Evolutionary conservation across 148 eudicot genomes (phyloP), one percentile per base, ranked within the genome.

Genomic region (Salicornia ramosissima): DNA sequence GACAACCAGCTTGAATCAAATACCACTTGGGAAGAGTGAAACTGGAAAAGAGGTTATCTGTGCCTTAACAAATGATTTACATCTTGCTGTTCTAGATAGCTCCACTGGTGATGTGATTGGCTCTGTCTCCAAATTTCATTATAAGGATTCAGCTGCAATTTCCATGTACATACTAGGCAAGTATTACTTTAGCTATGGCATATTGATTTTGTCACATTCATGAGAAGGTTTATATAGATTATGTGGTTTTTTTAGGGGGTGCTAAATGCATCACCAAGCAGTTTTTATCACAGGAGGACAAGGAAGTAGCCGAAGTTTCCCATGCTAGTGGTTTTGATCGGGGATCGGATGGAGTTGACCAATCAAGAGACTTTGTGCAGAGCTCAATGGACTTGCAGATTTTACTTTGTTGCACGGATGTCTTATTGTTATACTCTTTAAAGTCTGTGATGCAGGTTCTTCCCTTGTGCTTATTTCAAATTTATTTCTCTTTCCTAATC

Each of bases 151-250:
- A 71, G 43, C 80, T 74, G 97, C 90, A 66, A 72, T 86, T 52
- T 86, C 96, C 47, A 65, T 95, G 73, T 78, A 82, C 80, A 78
- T 95, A 54, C 65, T 95, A 85, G 99, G 99, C 79, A 87, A 80
- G 96, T 80, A 66, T 51, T 72, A 69, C 33, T 55, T 40, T 6
- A 29, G 28, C 30, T 58, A 14, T 39, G 29, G 29, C 15, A 62
- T 61, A 47, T 71, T 42, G 29, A 13, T n/a, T 64, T 76, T 60
- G 36, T 21, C 9, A 30, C 22, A 19, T 58, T 77, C 4, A 58
- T 50, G 33, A 58, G 42, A n/a, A 33, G 65, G 52, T 64, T 30
- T 57, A 34, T 56, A 13, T 49, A 22, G 53, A 42, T 51, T 53
- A 70, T 39, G n/a, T 77, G 29, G 58, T 74, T 65, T 65, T 58